Evolutionary conservation across 2,329 filamentous ascomycete species (phyloP).

Genomic region (Calonectria henricotiae): DNA sequence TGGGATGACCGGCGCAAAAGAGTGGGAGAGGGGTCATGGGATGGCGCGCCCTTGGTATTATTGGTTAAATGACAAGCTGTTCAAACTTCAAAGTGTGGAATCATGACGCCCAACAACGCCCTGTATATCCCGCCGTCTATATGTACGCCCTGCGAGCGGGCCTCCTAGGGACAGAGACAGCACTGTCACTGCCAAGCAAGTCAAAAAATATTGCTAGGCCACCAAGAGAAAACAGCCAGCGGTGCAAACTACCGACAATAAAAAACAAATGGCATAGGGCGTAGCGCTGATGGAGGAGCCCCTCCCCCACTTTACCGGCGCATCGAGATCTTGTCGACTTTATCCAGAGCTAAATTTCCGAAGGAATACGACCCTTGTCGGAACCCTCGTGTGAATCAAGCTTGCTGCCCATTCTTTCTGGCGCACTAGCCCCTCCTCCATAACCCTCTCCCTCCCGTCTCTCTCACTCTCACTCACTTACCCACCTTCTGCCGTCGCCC

Average conservation of each 20-base stretch:
- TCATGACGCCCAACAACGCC: conserved; percentile 12
- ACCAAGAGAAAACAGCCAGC: neutral
- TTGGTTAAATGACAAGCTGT: conserved; percentile 8
- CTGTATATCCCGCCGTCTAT: neutral
- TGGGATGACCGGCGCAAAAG: neutral
- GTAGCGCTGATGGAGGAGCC: neutral
- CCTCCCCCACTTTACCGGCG: conserved; percentile 12
- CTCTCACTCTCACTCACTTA: too few relatives aligned
- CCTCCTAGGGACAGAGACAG: neutral
- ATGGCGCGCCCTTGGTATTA: conserved; percentile 20
- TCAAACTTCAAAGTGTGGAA: neutral
- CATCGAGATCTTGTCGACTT: conserved; percentile 22
- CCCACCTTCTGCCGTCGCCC: too few relatives aligned
- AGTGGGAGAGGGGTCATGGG: conserved; percentile 11
- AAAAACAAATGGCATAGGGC: conserved; percentile 1
- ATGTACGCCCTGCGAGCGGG: neutral
- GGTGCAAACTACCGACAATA: conserved; percentile 1
- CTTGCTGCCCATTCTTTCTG: neutral
- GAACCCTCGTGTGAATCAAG: neutral
- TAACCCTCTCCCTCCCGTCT: too few relatives aligned
- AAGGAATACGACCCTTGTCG: conserved; percentile 9
- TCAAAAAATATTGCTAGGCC: neutral
- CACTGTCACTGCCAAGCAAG: conserved; percentile 10
- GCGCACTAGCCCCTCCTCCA: neutral
- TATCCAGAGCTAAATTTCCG: conserved; percentile 11